Conservation (phyloP, 257 asterid genomes). For the Gentiana straminea region DNA sequence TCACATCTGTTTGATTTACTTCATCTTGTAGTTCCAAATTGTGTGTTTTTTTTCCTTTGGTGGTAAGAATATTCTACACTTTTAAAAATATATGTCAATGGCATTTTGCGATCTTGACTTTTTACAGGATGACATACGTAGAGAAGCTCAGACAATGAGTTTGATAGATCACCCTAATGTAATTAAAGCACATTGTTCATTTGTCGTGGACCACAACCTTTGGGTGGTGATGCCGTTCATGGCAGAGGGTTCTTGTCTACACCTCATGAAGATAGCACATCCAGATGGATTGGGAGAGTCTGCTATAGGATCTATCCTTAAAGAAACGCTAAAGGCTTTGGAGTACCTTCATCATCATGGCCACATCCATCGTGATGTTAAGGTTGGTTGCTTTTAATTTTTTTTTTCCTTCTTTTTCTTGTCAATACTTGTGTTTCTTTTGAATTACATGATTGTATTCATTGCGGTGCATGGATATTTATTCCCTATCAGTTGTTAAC, state of each 20-base stretch:
- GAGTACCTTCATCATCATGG: constrained; percentile 92
- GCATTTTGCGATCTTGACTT: not conserved
- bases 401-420: constrained; percentile 5
- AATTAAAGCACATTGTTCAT: constrained; percentile 79
- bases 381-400: constrained; percentile 37
- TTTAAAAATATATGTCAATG: not conserved
- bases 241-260: constrained; percentile 99
- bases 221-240: constrained; percentile 98
- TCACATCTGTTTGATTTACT: too few species aligned
- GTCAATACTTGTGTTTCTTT: not conserved
- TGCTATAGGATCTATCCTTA: constrained; percentile 75
- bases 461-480: not conserved
- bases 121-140: constrained; percentile 88
- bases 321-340: constrained; percentile 95
- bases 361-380: constrained; percentile 96
- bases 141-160: constrained; percentile 97
- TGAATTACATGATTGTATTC: not conserved
- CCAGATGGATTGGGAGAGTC: constrained; percentile 96
- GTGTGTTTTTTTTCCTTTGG: too few species aligned
- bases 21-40: too few species aligned
- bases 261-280: constrained; percentile 94
- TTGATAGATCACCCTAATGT: constrained; percentile 92
- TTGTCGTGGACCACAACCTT: constrained; percentile 89
- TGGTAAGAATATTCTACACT: too few species aligned
- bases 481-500: not conserved